phyloP scores from a whole-genome alignment of 2,329 filamentous ascomycete genomes.

The Pseudogymnoascus sp. region DNA sequence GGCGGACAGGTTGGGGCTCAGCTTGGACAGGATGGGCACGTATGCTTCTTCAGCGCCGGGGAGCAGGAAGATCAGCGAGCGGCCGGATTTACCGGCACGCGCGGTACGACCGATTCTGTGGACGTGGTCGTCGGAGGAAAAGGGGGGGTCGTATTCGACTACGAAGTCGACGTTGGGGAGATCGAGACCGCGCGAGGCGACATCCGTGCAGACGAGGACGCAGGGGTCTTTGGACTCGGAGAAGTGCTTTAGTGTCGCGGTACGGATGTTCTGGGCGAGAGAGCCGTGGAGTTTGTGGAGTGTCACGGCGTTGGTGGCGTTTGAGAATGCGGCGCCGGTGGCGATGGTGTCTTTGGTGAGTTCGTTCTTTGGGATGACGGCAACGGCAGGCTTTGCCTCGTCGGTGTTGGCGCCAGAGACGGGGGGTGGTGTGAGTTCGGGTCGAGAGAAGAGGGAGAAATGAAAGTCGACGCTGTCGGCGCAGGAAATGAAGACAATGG shows the following conservation, averaged over 20 bases:
- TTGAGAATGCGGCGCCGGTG: slow-evolving; percentile 64
- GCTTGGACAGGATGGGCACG: slow-evolving; percentile 49
- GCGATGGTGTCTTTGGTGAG: slow-evolving; percentile 55
- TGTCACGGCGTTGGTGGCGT: slow-evolving; percentile 67
- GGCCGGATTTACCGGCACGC: slow-evolving; percentile 79
- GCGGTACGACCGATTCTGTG: slow-evolving; percentile 93
- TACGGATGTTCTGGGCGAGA: slow-evolving; percentile 78
- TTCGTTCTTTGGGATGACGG: slow-evolving; percentile 25
- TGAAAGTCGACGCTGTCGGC: slow-evolving; percentile 97
- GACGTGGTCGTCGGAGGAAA: slow-evolving; percentile 85
- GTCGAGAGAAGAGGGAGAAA: slow-evolving; percentile 65
- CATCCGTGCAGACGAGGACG: slow-evolving; percentile 87
- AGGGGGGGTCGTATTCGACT: slow-evolving; percentile 92
- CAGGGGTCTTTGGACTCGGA: slow-evolving; percentile 65
- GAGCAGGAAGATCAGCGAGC: slow-evolving; percentile 81
- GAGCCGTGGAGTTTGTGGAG: slow-evolving; percentile 88
- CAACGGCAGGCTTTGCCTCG: slow-evolving; percentile 26
- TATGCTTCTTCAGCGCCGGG: slow-evolving; percentile 92
- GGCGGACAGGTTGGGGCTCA: slow-evolving; percentile 42
- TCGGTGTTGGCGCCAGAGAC: slow-evolving; percentile 18
- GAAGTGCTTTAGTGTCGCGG: slow-evolving; percentile 77
- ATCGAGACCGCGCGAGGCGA: slow-evolving; percentile 90
- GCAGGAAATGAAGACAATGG: slow-evolving; percentile 93
- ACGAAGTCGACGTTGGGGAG: slow-evolving; percentile 91
- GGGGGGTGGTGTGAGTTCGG: slow-evolving; percentile 17